Percentiles rank a stretch among this genome's conserved stretches.
These are phyloP conservation scores for Luvunga scandens DNA, from an alignment of 345 rosid species.

Conservation along the genomic window DNA sequence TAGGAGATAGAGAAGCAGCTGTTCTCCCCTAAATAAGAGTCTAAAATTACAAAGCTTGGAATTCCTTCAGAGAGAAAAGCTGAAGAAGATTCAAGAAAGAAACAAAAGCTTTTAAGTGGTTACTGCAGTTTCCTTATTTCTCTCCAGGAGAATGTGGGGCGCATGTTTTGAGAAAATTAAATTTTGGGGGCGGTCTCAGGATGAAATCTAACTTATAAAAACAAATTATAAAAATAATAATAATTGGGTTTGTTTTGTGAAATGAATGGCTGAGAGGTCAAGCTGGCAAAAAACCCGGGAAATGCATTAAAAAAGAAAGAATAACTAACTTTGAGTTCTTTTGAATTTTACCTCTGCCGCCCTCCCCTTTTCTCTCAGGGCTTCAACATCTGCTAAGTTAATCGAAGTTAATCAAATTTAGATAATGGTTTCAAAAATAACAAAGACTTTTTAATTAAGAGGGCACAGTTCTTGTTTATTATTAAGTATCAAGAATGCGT, in stretches of 20 bases:
- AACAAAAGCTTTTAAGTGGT: not conserved
- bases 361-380: not conserved
- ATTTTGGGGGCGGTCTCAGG: not conserved
- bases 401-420: not conserved
- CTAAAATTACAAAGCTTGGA: not conserved
- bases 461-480: not conserved
- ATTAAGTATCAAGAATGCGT: not conserved
- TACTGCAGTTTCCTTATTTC: conserved; percentile 9
- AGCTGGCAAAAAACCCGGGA: conserved; percentile 26
- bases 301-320: conserved; percentile 6
- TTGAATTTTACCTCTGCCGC: not conserved
- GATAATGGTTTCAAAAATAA: not conserved
- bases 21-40: not conserved
- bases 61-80: not conserved
- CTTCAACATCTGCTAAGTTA: not conserved
- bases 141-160: conserved; percentile 19
- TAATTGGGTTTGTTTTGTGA: conserved; percentile 8
- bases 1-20: not conserved
- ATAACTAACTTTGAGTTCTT: conserved; percentile 17
- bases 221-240: not conserved
- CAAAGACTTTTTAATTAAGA: not conserved
- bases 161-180: conserved; percentile 20
- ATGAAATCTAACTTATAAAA: not conserved
- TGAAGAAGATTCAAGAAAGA: no score
- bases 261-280: conserved; percentile 30